Conservation (phyloP, 345 rosid genomes). For the Draba incana region DNA sequence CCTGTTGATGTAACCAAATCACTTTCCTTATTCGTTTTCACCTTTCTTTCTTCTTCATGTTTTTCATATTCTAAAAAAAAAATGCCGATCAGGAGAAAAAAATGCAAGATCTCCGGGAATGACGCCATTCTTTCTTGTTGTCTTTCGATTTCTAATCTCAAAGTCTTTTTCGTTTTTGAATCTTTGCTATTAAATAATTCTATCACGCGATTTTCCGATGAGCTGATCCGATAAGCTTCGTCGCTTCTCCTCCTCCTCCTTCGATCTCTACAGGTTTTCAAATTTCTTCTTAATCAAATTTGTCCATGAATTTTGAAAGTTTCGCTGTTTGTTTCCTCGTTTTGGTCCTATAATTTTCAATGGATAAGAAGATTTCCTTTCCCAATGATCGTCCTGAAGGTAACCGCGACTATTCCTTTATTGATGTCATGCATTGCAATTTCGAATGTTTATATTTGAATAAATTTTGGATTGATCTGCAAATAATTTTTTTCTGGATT, state of each 20-base stretch:
- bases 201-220: constrained; percentile 40
- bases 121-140: constrained; percentile 28
- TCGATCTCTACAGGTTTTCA: constrained; percentile 64
- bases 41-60: constrained; percentile 19
- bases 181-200: constrained; percentile 37
- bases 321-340: constrained; percentile 7
- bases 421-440: constrained; percentile 11
- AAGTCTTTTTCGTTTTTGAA: constrained; percentile 42
- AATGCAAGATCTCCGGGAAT: constrained; percentile 35
- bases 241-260: constrained; percentile 62
- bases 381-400: constrained; percentile 40
- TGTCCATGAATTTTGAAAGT: background rate
- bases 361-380: constrained; percentile 48
- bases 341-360: constrained; percentile 16
- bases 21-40: background rate
- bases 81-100: background rate
- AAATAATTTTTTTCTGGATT: background rate
- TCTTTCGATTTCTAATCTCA: constrained; percentile 41
- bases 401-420: background rate
- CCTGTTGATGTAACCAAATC: constrained; percentile 13
- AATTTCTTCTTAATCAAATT: constrained; percentile 59
- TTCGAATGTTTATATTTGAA: background rate
- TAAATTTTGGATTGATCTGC: constrained; percentile 7
- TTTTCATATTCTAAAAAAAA: constrained; percentile 16
- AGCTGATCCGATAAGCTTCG: constrained; percentile 53